Evolutionary conservation across 257 asterid genomes (phyloP).

Genomic region (Gardenia jasminoides): DNA sequence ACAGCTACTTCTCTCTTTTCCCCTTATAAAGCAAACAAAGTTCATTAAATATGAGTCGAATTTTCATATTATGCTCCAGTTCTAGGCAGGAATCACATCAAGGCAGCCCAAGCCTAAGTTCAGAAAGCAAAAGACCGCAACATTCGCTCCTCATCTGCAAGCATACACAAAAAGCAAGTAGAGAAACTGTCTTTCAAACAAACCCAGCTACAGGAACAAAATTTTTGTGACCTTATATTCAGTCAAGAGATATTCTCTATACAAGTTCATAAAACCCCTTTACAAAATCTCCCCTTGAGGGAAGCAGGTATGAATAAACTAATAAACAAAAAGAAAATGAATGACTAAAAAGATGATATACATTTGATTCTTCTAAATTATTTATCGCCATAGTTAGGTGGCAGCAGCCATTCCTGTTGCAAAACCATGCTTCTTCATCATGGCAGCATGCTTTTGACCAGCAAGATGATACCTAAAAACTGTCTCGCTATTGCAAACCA

Average conservation of each 20-base stretch:
- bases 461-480: constrained; percentile 58
- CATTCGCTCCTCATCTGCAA: too few species aligned
- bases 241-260: background rate
- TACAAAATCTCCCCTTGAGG: constrained; percentile 4
- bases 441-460: constrained; percentile 67
- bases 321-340: background rate
- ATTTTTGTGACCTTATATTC: background rate
- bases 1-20: too few species aligned
- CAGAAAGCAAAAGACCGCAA: too few species aligned
- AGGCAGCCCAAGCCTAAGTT: too few species aligned
- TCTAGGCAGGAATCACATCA: too few species aligned
- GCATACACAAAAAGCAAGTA: too few species aligned
- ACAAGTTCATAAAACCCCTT: background rate
- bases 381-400: constrained; percentile 13
- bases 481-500: constrained; percentile 73
- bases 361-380: constrained; percentile 10
- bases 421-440: constrained; percentile 42
- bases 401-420: constrained; percentile 30
- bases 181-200: too few species aligned
- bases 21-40: too few species aligned
- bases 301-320: background rate
- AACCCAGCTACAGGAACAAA: background rate
- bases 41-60: too few species aligned
- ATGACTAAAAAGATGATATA: background rate
- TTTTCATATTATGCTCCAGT: too few species aligned